Evolutionary conservation across 169 alveolate genomes (phyloP), one percentile per base, ranked within the genome.

Genomic region (Toxoplasma gondii): DNA sequence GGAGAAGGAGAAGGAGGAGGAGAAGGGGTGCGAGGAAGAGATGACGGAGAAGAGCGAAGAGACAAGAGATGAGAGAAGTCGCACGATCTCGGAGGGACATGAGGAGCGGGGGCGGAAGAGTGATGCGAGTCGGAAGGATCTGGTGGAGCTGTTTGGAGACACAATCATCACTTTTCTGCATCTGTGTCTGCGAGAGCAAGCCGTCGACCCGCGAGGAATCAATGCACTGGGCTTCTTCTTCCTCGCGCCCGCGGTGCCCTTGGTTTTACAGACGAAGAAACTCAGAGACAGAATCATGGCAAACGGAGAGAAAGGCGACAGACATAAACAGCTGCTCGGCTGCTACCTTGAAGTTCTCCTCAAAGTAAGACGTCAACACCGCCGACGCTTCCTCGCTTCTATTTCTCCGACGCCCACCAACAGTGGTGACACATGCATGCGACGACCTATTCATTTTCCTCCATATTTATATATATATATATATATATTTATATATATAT

Each of bases 201-300:
- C 86, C 27, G 45, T 78, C 67, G 67, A 38, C 29, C 90, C 90
- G 5, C 58, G 69, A 17, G 90, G 90, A 34, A 43, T 82, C 67
- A 82, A 41, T 24, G 54, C 90, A 34, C 64, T 82, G 34, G 34
- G 44, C 22, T 82, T 82, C 64, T 41, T 43, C 67, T 82, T 43
- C 90, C 53, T 43, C 90, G 54, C 67, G 4, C 90, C 90, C 41
- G 90, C 90, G 5, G 41, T 82, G 16, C 90, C 67, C 1, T 39
- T 82, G n/a, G 38, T 38, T 29, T 31, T 43, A 7, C 90, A 82
- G 10, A 82, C 90, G 4, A 7, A 17, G 41, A 36, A 22, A 4
- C 67, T 82, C 31, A 5, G 69, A 44, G 69, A 41, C 5, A 22
- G 41, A 31, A 41, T 82, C 64, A 12, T 38, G n/a, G 84, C 84